Conservation (phyloP, 192 early-diverging fungal species). For the Dimargaris verticillata region DNA sequence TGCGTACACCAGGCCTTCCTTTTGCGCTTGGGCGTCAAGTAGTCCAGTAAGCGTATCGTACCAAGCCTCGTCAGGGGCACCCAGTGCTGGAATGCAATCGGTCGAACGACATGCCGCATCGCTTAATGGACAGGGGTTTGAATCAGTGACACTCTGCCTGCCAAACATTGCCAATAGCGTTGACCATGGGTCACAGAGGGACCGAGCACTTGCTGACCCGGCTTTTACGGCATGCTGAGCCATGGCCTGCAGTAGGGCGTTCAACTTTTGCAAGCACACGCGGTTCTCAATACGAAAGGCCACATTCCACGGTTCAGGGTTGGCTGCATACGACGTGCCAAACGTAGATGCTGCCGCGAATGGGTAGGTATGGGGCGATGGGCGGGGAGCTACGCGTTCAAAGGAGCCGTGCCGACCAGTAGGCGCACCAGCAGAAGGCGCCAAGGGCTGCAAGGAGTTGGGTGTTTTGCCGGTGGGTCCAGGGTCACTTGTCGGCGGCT, state of each 20-base stretch:
- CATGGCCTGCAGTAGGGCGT: not conserved
- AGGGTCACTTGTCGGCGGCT: too few species aligned
- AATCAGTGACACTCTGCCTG: too few species aligned
- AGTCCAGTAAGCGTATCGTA: conserved; percentile 16
- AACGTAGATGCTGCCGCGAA: not conserved
- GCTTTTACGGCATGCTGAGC: not conserved
- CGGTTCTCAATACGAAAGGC: not conserved
- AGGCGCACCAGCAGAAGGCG: too few species aligned
- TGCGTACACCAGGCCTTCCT: conserved; percentile 62
- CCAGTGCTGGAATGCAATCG: too few species aligned
- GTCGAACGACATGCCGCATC: too few species aligned
- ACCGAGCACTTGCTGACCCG: too few species aligned
- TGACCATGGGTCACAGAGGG: too few species aligned
- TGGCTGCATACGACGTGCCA: not conserved
- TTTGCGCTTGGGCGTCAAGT: conserved; percentile 33
- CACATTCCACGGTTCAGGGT: not conserved
- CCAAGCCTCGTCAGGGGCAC: too few species aligned
- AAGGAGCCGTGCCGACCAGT: not conserved
- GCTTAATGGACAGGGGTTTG: too few species aligned
- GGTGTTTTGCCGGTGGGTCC: too few species aligned
- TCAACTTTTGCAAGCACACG: not conserved
- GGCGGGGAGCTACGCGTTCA: not conserved
- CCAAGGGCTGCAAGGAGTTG: too few species aligned
- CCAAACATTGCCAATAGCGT: too few species aligned
- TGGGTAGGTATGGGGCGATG: not conserved